Conservation (phyloP, 2,329 filamentous ascomycete species). For the Westerdykella ornata region DNA sequence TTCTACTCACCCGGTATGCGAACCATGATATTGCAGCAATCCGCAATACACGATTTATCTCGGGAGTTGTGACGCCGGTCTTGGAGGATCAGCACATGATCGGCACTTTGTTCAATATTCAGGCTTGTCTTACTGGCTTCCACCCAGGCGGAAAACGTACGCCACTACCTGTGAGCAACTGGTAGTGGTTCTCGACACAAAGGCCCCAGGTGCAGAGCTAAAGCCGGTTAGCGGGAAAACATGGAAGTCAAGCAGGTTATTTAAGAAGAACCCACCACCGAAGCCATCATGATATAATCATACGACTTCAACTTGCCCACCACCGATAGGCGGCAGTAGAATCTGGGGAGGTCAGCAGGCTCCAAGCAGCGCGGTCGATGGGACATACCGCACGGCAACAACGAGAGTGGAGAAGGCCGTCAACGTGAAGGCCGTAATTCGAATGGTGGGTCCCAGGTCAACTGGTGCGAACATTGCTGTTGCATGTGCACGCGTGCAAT, state of each 20-base stretch:
- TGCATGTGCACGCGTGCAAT: background rate
- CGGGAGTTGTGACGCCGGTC: background rate
- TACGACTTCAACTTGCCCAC: constrained; percentile 18
- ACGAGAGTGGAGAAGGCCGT: constrained; percentile 18
- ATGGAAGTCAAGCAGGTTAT: background rate
- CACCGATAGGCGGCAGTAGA: constrained; percentile 22
- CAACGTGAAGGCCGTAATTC: constrained; percentile 18
- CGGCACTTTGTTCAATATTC: background rate
- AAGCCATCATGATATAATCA: constrained; percentile 19
- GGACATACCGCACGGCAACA: constrained; percentile 12
- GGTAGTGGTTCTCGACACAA: constrained; percentile 23
- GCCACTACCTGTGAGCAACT: constrained; percentile 21
- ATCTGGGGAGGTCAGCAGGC: constrained; percentile 6
- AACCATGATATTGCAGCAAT: background rate
- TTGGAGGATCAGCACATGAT: background rate
- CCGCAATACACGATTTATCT: background rate
- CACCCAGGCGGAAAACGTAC: constrained; percentile 1
- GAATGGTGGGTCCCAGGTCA: constrained; percentile 15
- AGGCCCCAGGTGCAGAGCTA: constrained; percentile 24
- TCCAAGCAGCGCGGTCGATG: background rate
- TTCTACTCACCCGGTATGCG: background rate
- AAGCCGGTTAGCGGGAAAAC: background rate
- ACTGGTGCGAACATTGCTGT: constrained; percentile 15
- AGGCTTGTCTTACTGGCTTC: background rate
- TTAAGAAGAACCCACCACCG: constrained; percentile 13